Percentiles rank a stretch among this genome's conserved stretches.
Evolutionary conservation across 2,329 filamentous ascomycete genomes (phyloP).

Genomic region (Nigrospora osmanthi): DNA sequence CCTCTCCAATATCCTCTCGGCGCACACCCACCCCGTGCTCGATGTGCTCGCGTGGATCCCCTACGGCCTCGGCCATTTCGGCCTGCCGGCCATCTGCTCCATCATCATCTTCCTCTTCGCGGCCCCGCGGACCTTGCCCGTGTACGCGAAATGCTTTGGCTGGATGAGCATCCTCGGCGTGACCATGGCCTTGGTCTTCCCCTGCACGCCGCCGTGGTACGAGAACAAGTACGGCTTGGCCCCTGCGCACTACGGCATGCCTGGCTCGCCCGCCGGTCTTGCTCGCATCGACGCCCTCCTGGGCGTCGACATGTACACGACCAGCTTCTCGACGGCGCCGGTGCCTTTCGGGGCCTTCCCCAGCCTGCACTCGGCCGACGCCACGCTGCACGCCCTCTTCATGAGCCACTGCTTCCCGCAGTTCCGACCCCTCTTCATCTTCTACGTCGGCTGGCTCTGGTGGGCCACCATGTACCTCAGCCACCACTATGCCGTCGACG

Average conservation of each 20-base stretch:
- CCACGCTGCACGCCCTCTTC: constrained; percentile 84
- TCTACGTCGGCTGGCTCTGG: constrained; percentile 90
- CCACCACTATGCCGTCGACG: constrained; percentile 92
- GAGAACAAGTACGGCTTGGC: constrained; percentile 87
- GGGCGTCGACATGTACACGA: constrained; percentile 87
- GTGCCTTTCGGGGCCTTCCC: constrained; percentile 94
- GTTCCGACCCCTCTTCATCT: constrained; percentile 69
- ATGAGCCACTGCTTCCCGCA: constrained; percentile 88
- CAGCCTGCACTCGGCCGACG: constrained; percentile 82
- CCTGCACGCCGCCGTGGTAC: constrained; percentile 95
- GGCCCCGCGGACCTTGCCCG: constrained; percentile 75
- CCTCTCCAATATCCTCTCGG: constrained; percentile 89
- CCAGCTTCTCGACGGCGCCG: constrained; percentile 81
- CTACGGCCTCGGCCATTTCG: constrained; percentile 88
- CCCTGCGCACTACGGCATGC: constrained; percentile 87
- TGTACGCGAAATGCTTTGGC: constrained; percentile 81
- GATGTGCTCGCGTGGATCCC: constrained; percentile 90
- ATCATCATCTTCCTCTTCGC: constrained; percentile 79
- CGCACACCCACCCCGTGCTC: constrained; percentile 74
- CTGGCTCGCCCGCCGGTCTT: constrained; percentile 81
- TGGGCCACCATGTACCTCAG: constrained; percentile 98
- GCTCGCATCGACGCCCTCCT: constrained; percentile 85
- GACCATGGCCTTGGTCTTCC: constrained; percentile 80
- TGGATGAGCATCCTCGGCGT: constrained; percentile 90
- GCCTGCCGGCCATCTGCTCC: constrained; percentile 72